Evolutionary conservation across 2,329 filamentous ascomycete species (phyloP), one percentile per base, ranked within the genome.

Genomic region (Penicillium olsonii): DNA sequence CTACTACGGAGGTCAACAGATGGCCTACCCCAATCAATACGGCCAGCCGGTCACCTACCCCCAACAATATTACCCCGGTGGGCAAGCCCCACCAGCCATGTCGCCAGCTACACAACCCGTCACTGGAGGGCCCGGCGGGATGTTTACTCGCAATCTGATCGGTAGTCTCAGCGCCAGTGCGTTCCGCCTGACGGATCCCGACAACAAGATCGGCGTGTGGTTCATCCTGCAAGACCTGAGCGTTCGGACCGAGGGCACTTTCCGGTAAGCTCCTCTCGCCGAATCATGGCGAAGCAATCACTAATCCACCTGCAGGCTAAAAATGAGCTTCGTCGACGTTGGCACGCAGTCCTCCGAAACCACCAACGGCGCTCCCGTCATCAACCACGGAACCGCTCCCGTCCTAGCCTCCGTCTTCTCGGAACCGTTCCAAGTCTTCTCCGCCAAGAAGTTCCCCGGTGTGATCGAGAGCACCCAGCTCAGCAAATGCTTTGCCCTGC

Each of bases 391-490:
- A 48, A 85, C 84, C 55, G 88, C 89, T 0, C 89, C 89, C 0
- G 87, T 96, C 11, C 80, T 97, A 15, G 91, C 92, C 1, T 87
- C 86, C 8, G 87, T 85, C 61, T 97, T 92, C 72, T 95, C 89
- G 40, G 88, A 95, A 4, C 81, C 85, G 2, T 97, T 99, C 77
- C 89, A 90, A 45, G 94, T 99, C 24, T 97, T 87, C 73, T 95
- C 90, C 2, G 94, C 94, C 40, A 99, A 99, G 80, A 96, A 96
- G 66, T 99, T 99, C 71, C 94, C 94, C 0, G 94, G 94, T 34
- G 94, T 99, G 1, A 96, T 95, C 50, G 92, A 97, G 68, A 95
- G 88, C 69, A 99, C 94, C 0, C 74, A 84, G 4, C 76, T 97
- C 15, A 96, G 92, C 79, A 96, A 95, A 71, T 89, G 85, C 54